Evolutionary conservation across 192 early-diverging fungal genomes (phyloP).

Genomic region (Entomortierella lignicola): DNA sequence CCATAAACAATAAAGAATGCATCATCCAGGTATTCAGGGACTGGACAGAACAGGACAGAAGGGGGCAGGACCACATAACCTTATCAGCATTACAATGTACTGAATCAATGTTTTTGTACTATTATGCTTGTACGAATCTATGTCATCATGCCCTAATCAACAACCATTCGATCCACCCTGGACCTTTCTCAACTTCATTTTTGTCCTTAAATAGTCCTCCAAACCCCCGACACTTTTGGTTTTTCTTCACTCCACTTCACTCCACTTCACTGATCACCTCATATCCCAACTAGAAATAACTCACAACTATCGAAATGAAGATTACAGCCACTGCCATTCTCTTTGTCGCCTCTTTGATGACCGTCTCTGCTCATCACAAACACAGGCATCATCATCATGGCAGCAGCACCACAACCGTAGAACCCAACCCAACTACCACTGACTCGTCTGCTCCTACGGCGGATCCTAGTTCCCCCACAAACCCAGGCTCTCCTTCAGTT

Average conservation of each 20-base stretch:
- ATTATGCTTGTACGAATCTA: too few relatives aligned
- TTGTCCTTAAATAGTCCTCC: background rate
- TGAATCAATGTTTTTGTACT: too few relatives aligned
- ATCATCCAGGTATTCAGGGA: too few relatives aligned
- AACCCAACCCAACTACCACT: background rate
- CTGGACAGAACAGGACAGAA: too few relatives aligned
- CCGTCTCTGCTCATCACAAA: conserved; percentile 6
- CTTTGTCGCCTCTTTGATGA: conserved; percentile 7
- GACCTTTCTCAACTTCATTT: background rate
- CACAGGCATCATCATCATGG: background rate
- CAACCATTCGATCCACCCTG: too few relatives aligned
- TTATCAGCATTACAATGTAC: too few relatives aligned
- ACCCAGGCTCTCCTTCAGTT: background rate
- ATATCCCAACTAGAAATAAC: background rate
- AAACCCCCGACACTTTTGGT: background rate
- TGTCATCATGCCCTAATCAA: too few relatives aligned
- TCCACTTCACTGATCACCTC: too few relatives aligned
- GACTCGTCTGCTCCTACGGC: background rate
- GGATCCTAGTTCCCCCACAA: background rate
- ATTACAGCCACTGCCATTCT: conserved; percentile 8
- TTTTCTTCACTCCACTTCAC: background rate
- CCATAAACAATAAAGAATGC: too few relatives aligned
- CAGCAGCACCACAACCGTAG: background rate
- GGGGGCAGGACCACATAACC: too few relatives aligned
- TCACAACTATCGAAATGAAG: conserved; percentile 3